Conservation (phyloP, 192 early-diverging fungal species). For the Coemansia sp. region DNA sequence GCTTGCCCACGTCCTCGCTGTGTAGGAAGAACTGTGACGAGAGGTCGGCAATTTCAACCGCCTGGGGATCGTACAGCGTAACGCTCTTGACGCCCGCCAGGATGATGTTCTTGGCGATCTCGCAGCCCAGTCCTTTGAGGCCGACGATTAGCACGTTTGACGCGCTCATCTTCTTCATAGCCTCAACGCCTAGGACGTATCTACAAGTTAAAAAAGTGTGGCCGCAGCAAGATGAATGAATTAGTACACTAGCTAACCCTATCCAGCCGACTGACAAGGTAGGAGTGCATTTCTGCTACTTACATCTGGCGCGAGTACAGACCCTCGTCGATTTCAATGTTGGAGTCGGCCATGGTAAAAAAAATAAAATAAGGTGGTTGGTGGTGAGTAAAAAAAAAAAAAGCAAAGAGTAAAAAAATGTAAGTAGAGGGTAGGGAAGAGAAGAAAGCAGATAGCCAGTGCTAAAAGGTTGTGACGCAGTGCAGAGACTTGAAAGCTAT, state of each 20-base stretch:
- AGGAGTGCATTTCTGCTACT: conserved; percentile 24
- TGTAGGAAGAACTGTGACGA: conserved; percentile 89
- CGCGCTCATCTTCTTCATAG: conserved; percentile 97
- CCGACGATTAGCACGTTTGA: conserved; percentile 97
- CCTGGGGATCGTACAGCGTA: conserved; percentile 84
- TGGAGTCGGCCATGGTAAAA: conserved; percentile 14
- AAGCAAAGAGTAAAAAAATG: neutral
- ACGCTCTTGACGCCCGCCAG: conserved; percentile 99
- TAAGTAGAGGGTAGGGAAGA: neutral
- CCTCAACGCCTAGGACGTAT: conserved; percentile 88
- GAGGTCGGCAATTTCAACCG: conserved; percentile 77
- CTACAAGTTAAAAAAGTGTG: conserved; percentile 48
- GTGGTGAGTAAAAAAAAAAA: conserved; percentile 6
- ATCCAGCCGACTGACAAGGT: neutral
- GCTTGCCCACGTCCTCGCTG: conserved; percentile 81
- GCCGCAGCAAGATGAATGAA: neutral
- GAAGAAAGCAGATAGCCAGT: too few species aligned
- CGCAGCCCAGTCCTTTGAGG: conserved; percentile 93
- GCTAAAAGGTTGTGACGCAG: too few species aligned
- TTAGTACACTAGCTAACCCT: neutral
- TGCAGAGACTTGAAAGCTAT: too few species aligned
- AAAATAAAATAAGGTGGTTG: conserved; percentile 12
- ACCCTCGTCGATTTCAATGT: conserved; percentile 83
- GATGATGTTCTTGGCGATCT: conserved; percentile 98
- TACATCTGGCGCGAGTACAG: conserved; percentile 99